Evolutionary conservation across 2,329 filamentous ascomycete genomes (phyloP), one percentile per base, ranked within the genome.

Genomic region (Alternaria solani): DNA sequence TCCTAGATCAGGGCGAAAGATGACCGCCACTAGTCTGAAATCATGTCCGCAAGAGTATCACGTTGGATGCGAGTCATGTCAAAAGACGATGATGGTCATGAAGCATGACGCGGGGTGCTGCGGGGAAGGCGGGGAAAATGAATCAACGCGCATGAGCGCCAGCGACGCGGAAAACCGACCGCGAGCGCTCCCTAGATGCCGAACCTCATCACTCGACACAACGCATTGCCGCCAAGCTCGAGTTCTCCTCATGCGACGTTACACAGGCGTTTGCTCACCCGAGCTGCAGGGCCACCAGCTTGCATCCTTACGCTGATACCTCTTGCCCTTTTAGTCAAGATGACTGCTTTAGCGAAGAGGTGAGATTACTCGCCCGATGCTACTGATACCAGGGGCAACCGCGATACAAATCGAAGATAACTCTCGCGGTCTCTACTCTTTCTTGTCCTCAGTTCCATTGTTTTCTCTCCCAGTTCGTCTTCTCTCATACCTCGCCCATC

Each of bases 141-240:
- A 51, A 42, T 58, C 49, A 56, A 26, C 25, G 49, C 25, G 16
- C 54, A 26, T 51, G 44, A 55, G 7, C 30, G 14, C 47, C 38
- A 39, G 23, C 28, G n/a, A 14, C 42, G 57, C 71, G 69, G 70
- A 73, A 69, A 73, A 74, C 71, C 64, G 65, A 65, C 52, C 67
- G 68, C 71, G 71, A 67, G 58, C 55, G 53, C 28, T 28, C 56
- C 44, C 36, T 51, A 30, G 63, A 51, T 63, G 39, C 63, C 68
- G 60, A 26, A 48, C 42, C 62, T 26, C 46, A 38, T 36, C 42
- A 52, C 43, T 53, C 48, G n/a, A 47, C 52, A 44, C 38, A 52
- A 49, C 46, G 38, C 7, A 12, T 48, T 7, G 9, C 51, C 41
- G 43, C 44, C 28, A 44, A 52, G 32, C 34, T 25, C 20, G 39